Percentiles rank a stretch among this genome's conserved stretches.
Evolutionary conservation across 1,284 basidiomycete genomes (phyloP).

Genomic region (Boletellus dicymbophilus): DNA sequence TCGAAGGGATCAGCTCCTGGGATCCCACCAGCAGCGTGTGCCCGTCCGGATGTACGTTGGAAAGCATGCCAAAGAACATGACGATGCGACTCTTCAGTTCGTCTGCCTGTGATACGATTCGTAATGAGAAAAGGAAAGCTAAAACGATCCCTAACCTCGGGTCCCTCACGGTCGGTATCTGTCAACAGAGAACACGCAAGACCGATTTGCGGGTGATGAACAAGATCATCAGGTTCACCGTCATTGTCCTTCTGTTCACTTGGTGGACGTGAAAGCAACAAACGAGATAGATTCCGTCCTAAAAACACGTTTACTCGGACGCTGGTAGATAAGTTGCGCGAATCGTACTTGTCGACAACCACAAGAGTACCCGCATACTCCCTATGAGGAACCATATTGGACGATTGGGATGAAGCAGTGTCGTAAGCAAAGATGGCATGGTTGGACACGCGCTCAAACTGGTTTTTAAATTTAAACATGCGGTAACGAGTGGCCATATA

Average conservation of each 20-base stretch:
- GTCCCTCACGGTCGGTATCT: slow-evolving; percentile 42
- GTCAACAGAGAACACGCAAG: slow-evolving; percentile 52
- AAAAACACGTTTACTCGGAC: slow-evolving; percentile 19
- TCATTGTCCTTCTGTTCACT: slow-evolving; percentile 10
- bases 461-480: slow-evolving; percentile 2
- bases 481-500: neutral
- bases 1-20: slow-evolving; percentile 57
- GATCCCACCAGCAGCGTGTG: slow-evolving; percentile 52
- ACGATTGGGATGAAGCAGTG: slow-evolving; percentile 51
- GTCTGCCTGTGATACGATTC: slow-evolving; percentile 34
- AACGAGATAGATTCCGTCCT: slow-evolving; percentile 43
- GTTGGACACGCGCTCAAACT: slow-evolving; percentile 45
- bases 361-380: slow-evolving; percentile 47
- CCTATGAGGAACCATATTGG: slow-evolving; percentile 50
- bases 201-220: slow-evolving; percentile 51
- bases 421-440: slow-evolving; percentile 43
- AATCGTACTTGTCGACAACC: slow-evolving; percentile 58
- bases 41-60: slow-evolving; percentile 52
- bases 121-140: slow-evolving; percentile 2
- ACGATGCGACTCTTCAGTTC: slow-evolving; percentile 51
- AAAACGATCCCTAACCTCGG: slow-evolving; percentile 41
- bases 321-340: slow-evolving; percentile 14
- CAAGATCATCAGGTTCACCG: slow-evolving; percentile 24
- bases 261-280: slow-evolving; percentile 35
- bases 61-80: slow-evolving; percentile 56